Conservation (phyloP, 176 grass and related monocot species). For the Cymbopogon citratus region DNA sequence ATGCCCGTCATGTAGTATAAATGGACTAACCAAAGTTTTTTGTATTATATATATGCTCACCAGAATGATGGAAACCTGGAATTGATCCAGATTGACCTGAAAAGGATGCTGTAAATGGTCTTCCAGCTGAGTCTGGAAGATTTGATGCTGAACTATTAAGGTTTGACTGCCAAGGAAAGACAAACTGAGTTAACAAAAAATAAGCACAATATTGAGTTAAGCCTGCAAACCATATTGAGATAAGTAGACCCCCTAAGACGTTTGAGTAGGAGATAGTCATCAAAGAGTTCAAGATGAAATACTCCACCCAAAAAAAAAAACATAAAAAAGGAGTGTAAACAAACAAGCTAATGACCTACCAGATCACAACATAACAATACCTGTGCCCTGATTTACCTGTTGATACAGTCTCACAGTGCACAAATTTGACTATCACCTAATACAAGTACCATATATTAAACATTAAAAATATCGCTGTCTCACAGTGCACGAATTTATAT, state of each 20-base stretch:
- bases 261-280: not conserved
- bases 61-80: constrained; percentile 84
- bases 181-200: not conserved
- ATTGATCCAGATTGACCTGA: constrained; percentile 69
- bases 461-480: not conserved
- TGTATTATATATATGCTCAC: constrained; percentile 37
- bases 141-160: constrained; percentile 70
- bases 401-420: not conserved
- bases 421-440: not conserved
- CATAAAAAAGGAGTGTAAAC: not conserved
- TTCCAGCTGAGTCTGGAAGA: constrained; percentile 77
- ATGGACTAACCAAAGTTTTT: not conserved
- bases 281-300: not conserved
- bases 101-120: constrained; percentile 71
- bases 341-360: not conserved
- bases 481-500: not conserved
- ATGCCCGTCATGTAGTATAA: not conserved
- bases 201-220: not conserved
- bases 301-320: not conserved
- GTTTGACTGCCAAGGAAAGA: constrained; percentile 56
- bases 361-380: not conserved
- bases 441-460: not conserved
- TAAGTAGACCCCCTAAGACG: not conserved
- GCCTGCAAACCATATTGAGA: not conserved
- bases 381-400: not conserved